Percentiles rank a stretch among this genome's conserved stretches.
Evolutionary conservation across 768 basidiomycete species (phyloP).

Genomic region (Lactarius sp.): DNA sequence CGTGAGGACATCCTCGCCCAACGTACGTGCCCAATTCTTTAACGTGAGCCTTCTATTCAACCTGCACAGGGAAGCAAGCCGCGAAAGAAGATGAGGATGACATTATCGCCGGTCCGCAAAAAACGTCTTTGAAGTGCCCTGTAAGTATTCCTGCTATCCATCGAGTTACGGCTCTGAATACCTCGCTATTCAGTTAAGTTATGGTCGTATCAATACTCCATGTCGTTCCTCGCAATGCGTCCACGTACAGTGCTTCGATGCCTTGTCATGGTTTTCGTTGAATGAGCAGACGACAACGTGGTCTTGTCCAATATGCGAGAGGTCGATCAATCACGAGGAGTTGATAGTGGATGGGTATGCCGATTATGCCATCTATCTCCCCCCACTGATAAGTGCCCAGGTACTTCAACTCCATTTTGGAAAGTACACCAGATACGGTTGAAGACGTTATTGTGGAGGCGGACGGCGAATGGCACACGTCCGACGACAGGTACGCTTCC

Average conservation of each 20-base stretch:
- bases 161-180: not conserved
- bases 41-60: not conserved
- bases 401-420: constrained; percentile 83
- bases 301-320: constrained; percentile 92
- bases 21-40: constrained; percentile 46
- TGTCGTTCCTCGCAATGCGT: constrained; percentile 84
- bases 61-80: constrained; percentile 48
- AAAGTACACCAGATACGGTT: constrained; percentile 65
- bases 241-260: constrained; percentile 95
- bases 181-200: constrained; percentile 57
- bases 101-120: constrained; percentile 83
- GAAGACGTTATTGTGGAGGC: constrained; percentile 94
- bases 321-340: constrained; percentile 68
- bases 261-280: constrained; percentile 86
- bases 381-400: constrained; percentile 38
- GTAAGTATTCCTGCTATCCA: constrained; percentile 43
- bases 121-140: constrained; percentile 90
- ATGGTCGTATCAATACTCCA: constrained; percentile 76
- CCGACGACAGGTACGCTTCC: constrained; percentile 81
- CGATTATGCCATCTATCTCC: not conserved
- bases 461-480: constrained; percentile 94
- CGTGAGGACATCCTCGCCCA: constrained; percentile 58
- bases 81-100: constrained; percentile 75
- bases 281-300: constrained; percentile 97
- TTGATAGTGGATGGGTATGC: constrained; percentile 88